Evolutionary conservation across 2,329 filamentous ascomycete species (phyloP).

Genomic region (Claviceps sp.): DNA sequence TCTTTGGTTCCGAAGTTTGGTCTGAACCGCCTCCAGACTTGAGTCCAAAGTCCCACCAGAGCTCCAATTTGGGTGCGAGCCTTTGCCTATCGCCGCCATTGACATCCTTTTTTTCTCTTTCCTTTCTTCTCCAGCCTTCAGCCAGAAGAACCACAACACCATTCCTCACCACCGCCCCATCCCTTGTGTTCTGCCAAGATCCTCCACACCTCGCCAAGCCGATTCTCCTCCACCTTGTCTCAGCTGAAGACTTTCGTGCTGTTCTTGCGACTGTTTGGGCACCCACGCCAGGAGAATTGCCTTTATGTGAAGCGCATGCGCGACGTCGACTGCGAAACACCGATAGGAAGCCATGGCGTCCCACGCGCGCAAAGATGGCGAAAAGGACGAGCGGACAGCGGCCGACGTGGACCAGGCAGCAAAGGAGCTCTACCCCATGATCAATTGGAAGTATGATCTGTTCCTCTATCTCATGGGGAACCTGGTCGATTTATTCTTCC

Average conservation of each 20-base stretch:
- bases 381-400: conserved; percentile 37
- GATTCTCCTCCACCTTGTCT: background rate
- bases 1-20: too few species aligned
- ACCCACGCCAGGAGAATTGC: background rate
- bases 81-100: background rate
- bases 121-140: background rate
- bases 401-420: conserved; percentile 17
- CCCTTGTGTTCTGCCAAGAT: background rate
- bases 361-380: conserved; percentile 25
- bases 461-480: conserved; percentile 69
- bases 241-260: background rate
- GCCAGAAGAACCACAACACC: background rate
- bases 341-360: conserved; percentile 3
- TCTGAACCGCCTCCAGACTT: too few species aligned
- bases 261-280: background rate
- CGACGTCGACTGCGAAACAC: background rate
- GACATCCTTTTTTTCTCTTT: background rate
- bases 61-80: background rate
- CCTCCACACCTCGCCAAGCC: background rate
- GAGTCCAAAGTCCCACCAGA: background rate
- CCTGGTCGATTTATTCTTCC: conserved; percentile 91
- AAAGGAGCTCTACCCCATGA: conserved; percentile 55
- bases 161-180: background rate
- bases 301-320: background rate
- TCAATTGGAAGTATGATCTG: conserved; percentile 61